These are phyloP conservation scores for Penicillium steckii DNA, from an alignment of 495 filamentous ascomycete species.

Conservation along the genomic window DNA sequence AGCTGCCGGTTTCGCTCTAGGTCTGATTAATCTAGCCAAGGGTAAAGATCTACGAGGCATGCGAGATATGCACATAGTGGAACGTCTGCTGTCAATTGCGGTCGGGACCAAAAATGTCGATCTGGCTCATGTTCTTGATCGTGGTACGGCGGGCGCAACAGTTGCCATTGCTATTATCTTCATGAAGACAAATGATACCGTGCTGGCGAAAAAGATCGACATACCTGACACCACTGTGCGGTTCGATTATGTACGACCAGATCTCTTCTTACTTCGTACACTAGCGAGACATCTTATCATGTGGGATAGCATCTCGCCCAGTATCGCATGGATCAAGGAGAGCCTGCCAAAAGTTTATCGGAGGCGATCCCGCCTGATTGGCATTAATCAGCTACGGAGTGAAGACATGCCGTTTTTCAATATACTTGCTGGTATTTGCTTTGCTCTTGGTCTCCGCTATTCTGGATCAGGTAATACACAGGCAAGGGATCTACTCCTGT, in stretches of 20 bases:
- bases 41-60: constrained; percentile 84
- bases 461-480: constrained; percentile 74
- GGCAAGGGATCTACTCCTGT: constrained; percentile 77
- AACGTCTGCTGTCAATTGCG: constrained; percentile 80
- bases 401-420: constrained; percentile 90
- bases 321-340: constrained; percentile 67
- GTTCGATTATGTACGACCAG: constrained; percentile 92
- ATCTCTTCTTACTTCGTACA: constrained; percentile 87
- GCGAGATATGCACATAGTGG: constrained; percentile 90
- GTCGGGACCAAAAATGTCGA: constrained; percentile 85
- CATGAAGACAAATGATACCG: constrained; percentile 91
- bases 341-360: constrained; percentile 71
- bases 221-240: constrained; percentile 85
- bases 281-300: constrained; percentile 90
- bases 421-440: constrained; percentile 84
- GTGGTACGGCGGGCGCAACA: constrained; percentile 85
- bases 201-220: constrained; percentile 89
- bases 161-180: constrained; percentile 91
- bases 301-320: constrained; percentile 79
- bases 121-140: constrained; percentile 86
- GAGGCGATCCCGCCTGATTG: constrained; percentile 49
- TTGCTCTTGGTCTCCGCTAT: constrained; percentile 78
- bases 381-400: constrained; percentile 58
- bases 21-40: constrained; percentile 91
- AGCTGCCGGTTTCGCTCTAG: constrained; percentile 89